Conservation (phyloP, 202 grass and related monocot species). For the Panicum hallii region DNA sequence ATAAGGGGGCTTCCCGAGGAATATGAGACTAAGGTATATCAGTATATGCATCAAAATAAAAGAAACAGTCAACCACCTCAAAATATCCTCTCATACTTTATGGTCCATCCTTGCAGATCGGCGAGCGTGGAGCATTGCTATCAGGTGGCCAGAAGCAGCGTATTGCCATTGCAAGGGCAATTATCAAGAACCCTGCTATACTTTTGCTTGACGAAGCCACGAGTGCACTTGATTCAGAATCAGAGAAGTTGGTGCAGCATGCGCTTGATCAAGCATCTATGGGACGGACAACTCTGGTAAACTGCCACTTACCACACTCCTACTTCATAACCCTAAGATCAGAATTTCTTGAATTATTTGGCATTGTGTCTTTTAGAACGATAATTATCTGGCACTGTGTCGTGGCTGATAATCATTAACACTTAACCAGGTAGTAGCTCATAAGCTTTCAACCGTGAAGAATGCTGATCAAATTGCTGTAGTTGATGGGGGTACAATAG, state of each 20-base stretch:
- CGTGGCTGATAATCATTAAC: slow-evolving; percentile 28
- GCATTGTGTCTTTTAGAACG: background rate
- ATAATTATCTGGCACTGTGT: slow-evolving; percentile 2
- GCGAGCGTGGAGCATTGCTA: slow-evolving; percentile 85
- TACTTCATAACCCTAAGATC: slow-evolving; percentile 1
- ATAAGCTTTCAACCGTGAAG: slow-evolving; percentile 98
- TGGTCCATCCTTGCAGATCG: slow-evolving; percentile 64
- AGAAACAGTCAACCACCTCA: slow-evolving; percentile 7
- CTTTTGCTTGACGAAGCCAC: slow-evolving; percentile 98
- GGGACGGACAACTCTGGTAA: slow-evolving; percentile 98
- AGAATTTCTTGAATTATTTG: slow-evolving; percentile 2
- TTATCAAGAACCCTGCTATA: slow-evolving; percentile 93
- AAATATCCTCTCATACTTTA: slow-evolving; percentile 20
- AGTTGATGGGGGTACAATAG: slow-evolving; percentile 77
- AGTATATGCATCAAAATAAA: slow-evolving; percentile 6
- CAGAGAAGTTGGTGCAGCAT: slow-evolving; percentile 93
- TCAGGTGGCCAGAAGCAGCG: slow-evolving; percentile 97
- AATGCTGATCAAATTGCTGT: slow-evolving; percentile 95
- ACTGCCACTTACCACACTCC: background rate
- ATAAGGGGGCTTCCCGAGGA: slow-evolving; percentile 84
- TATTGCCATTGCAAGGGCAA: slow-evolving; percentile 91
- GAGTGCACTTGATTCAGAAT: slow-evolving; percentile 96
- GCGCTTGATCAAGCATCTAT: slow-evolving; percentile 99
- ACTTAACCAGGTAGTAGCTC: slow-evolving; percentile 87
- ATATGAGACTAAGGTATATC: slow-evolving; percentile 84